phyloP scores from a whole-genome alignment of 495 filamentous ascomycete species.

The Penicillium bialowiezense region DNA sequence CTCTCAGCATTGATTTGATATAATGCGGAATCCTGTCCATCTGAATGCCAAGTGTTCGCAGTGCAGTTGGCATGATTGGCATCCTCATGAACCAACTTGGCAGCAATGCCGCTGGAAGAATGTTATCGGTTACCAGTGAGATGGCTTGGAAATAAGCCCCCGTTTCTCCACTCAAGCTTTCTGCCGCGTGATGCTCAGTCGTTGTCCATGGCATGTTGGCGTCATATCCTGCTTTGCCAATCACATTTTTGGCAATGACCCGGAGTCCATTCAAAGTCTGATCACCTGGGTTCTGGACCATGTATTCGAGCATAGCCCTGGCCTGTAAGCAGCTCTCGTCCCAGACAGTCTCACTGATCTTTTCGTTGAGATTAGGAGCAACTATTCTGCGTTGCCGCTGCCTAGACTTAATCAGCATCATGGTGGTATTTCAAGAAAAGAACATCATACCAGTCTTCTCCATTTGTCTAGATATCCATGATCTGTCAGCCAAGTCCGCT shows the following conservation, averaged over 20 bases:
- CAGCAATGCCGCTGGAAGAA: slow-evolving; percentile 29
- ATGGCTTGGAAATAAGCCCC: no score
- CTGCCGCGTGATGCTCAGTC: slow-evolving; percentile 1
- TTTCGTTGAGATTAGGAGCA: slow-evolving; percentile 38
- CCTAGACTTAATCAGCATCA: slow-evolving; percentile 15
- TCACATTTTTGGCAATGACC: slow-evolving; percentile 39
- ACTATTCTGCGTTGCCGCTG: slow-evolving; percentile 39
- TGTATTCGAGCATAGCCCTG: slow-evolving; percentile 23
- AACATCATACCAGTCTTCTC: no score
- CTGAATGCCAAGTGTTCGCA: slow-evolving; percentile 27
- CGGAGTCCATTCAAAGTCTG: slow-evolving; percentile 24
- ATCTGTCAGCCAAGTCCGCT: no score
- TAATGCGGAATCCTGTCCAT: slow-evolving; percentile 18
- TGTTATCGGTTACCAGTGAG: slow-evolving; percentile 20
- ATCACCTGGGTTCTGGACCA: slow-evolving; percentile 18
- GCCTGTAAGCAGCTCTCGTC: slow-evolving; percentile 32
- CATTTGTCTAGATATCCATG: no score
- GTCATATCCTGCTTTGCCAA: slow-evolving; percentile 37
- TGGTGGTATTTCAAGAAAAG: not conserved
- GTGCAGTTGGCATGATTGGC: slow-evolving; percentile 25
- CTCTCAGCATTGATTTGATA: no score
- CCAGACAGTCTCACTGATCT: slow-evolving; percentile 36
- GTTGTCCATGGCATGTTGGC: slow-evolving; percentile 29
- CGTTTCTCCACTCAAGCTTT: no score
- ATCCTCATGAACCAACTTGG: slow-evolving; percentile 23